Percentiles rank a stretch among this genome's conserved stretches.
Evolutionary conservation across 2,329 filamentous ascomycete species (phyloP).

Genomic region (Aspergillus vadensis): DNA sequence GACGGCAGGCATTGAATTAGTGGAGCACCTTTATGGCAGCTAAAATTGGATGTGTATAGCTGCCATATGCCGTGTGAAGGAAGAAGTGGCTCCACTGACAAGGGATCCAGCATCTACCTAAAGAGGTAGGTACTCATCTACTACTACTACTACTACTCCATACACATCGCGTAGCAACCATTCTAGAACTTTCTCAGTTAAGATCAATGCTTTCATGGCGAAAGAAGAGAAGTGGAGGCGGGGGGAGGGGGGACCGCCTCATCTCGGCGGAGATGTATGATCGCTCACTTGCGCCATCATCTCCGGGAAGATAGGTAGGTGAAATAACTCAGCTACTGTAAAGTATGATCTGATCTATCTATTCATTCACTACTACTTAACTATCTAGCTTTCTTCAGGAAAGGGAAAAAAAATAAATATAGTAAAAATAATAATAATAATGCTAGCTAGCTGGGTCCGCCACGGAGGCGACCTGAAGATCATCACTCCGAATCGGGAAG

Average conservation of each 20-base stretch:
- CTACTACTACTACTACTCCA: too few species aligned
- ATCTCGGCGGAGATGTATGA: background rate
- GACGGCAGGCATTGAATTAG: background rate
- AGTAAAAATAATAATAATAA: too few species aligned
- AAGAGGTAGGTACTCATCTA: background rate
- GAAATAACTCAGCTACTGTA: background rate
- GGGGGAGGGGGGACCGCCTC: background rate
- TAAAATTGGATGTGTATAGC: background rate
- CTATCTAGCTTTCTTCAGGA: background rate
- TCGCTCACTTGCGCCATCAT: background rate
- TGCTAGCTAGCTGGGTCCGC: background rate
- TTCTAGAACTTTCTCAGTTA: background rate
- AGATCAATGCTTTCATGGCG: background rate
- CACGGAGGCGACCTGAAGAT: slow-evolving; percentile 6
- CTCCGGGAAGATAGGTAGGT: background rate
- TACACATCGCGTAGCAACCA: too few species aligned
- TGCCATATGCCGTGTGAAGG: too few species aligned
- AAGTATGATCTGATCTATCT: background rate
- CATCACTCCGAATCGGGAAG: background rate
- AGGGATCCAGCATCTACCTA: background rate
- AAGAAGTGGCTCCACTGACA: background rate
- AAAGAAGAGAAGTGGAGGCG: background rate
- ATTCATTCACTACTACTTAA: background rate
- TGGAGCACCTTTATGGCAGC: background rate
- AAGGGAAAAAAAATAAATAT: too few species aligned